Percentiles rank a stretch among this genome's conserved stretches.
Conservation (phyloP, 2,329 filamentous ascomycete genomes). For the Fusarium staphyleae region DNA sequence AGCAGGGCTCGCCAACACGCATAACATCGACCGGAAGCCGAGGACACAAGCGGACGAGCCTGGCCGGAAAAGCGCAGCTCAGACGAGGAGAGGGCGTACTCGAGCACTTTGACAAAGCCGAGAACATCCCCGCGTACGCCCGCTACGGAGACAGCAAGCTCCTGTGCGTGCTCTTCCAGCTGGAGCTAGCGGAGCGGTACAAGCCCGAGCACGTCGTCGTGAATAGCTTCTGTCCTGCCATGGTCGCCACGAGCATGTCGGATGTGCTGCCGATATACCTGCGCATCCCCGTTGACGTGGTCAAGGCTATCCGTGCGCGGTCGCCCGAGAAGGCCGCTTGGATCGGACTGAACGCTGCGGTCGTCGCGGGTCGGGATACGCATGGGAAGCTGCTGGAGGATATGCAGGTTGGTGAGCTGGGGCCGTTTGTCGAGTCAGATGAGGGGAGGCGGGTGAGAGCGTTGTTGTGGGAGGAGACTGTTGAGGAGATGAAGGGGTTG, state of each 20-base stretch:
- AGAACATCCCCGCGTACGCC: not conserved
- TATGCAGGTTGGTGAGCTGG: constrained; percentile 1
- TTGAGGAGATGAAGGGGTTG: not conserved
- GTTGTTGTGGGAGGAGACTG: not conserved
- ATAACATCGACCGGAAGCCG: constrained; percentile 34
- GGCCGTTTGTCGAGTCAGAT: not conserved
- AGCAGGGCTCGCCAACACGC: not conserved
- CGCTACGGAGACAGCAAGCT: not conserved
- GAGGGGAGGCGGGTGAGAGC: not conserved
- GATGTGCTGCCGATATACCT: constrained; percentile 22
- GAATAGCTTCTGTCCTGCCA: not conserved
- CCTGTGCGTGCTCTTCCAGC: not conserved
- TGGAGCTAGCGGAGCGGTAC: not conserved
- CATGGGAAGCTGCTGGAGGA: constrained; percentile 27
- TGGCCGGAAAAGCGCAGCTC: not conserved
- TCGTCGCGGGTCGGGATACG: constrained; percentile 19
- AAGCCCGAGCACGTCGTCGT: not conserved
- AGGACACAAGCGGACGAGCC: constrained; percentile 8
- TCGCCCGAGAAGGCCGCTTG: constrained; percentile 19
- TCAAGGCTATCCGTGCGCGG: constrained; percentile 9
- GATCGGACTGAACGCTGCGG: constrained; percentile 28
- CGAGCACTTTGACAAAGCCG: not conserved
- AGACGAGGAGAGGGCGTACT: not conserved
- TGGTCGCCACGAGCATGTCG: constrained; percentile 17
- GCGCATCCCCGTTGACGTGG: constrained; percentile 6